Evolutionary conservation across 2,329 filamentous ascomycete species (phyloP).

Genomic region (Simplicillium aogashimaense): DNA sequence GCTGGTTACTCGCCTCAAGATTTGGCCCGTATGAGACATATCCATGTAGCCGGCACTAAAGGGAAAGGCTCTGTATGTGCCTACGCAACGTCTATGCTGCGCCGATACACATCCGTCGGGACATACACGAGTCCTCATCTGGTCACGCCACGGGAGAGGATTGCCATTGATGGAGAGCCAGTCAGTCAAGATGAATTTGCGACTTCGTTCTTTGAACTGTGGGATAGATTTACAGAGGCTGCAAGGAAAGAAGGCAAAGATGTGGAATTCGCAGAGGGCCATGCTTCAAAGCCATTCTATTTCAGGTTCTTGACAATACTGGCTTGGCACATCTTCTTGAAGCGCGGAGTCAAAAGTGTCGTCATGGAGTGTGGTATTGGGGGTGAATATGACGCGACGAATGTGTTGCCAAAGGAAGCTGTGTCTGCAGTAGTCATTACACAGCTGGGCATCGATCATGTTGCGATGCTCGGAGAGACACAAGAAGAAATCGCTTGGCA

Average conservation of each 20-base stretch:
- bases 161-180: conserved; percentile 66
- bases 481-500: conserved; percentile 82
- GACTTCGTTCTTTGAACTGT: conserved; percentile 73
- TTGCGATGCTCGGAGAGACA: conserved; percentile 67
- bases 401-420: conserved; percentile 55
- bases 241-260: conserved; percentile 21
- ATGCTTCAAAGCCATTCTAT: conserved; percentile 71
- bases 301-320: conserved; percentile 87
- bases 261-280: conserved; percentile 37
- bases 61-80: conserved; percentile 87
- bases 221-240: conserved; percentile 49
- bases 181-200: conserved; percentile 61
- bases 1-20: conserved; percentile 56
- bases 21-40: conserved; percentile 35
- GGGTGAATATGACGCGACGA: conserved; percentile 87
- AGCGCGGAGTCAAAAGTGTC: conserved; percentile 65
- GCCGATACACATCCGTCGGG: conserved; percentile 44
- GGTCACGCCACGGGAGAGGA: conserved; percentile 73
- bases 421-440: conserved; percentile 67
- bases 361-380: conserved; percentile 92
- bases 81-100: conserved; percentile 71
- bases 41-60: conserved; percentile 90
- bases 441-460: conserved; percentile 78
- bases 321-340: conserved; percentile 73
- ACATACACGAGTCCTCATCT: conserved; percentile 83